These are phyloP conservation scores for Fusarium sp. DNA, from an alignment of 2,329 filamentous ascomycete species.

Conservation along the genomic window DNA sequence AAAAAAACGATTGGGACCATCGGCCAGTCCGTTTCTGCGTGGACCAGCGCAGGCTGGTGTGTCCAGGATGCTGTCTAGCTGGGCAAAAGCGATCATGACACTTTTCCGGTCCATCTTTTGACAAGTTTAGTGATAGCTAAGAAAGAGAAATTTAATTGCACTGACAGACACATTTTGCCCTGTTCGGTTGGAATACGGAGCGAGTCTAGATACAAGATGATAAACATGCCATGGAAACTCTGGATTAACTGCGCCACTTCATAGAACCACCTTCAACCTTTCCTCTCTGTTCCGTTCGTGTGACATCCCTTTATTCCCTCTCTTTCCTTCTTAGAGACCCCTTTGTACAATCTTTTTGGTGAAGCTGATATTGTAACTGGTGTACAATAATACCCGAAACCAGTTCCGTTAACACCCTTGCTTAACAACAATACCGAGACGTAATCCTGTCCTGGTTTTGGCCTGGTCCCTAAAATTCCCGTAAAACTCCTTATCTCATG, in stretches of 20 bases:
- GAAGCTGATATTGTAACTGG: neutral
- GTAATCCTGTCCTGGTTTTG: conserved; percentile 32
- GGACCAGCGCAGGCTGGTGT: neutral
- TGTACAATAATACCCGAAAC: neutral
- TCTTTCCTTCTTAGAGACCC: neutral
- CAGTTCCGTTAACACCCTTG: conserved; percentile 13
- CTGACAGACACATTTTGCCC: neutral
- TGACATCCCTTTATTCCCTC: neutral
- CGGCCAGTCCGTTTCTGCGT: neutral
- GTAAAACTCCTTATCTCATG: conserved; percentile 8
- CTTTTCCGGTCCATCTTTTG: neutral
- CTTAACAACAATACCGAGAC: conserved; percentile 31
- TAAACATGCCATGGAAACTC: neutral
- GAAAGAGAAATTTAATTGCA: neutral
- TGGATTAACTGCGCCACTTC: conserved; percentile 29
- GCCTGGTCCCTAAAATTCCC: conserved; percentile 24
- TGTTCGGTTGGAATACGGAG: neutral
- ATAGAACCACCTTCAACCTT: neutral
- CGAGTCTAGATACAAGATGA: neutral
- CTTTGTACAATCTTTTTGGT: neutral
- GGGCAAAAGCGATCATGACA: neutral
- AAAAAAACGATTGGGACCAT: neutral
- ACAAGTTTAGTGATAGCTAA: neutral
- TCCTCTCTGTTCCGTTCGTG: neutral
- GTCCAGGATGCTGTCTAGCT: neutral